phyloP scores from a whole-genome alignment of 768 basidiomycete genomes.

The Cystoderma amianthinum region DNA sequence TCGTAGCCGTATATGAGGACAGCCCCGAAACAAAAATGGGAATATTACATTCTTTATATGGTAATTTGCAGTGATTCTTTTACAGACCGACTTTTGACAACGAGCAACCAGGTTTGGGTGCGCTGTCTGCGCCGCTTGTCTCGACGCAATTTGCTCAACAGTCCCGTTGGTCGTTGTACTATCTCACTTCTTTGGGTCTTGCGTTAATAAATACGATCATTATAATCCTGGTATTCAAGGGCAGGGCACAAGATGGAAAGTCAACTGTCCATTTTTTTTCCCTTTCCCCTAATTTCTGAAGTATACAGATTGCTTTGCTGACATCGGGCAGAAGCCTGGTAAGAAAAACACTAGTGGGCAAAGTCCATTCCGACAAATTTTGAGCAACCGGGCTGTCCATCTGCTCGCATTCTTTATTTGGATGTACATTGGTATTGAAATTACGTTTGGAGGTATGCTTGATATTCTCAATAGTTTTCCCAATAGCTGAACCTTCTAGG shows the following conservation, averaged over 20 bases:
- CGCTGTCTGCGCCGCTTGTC: conserved; percentile 49
- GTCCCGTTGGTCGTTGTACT: conserved; percentile 55
- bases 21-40: conserved; percentile 43
- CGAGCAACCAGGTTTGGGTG: conserved; percentile 27
- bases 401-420: conserved; percentile 36
- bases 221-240: conserved; percentile 17
- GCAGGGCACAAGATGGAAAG: conserved; percentile 20
- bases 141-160: conserved; percentile 57
- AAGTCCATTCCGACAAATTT: conserved; percentile 39
- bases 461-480: background rate
- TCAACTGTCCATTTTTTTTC: background rate
- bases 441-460: conserved; percentile 38
- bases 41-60: conserved; percentile 43
- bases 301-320: background rate
- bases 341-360: conserved; percentile 3
- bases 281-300: background rate
- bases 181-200: conserved; percentile 47
- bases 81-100: background rate
- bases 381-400: conserved; percentile 32
- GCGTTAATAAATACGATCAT: conserved; percentile 29
- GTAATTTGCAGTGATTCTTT: conserved; percentile 13
- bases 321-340: conserved; percentile 12
- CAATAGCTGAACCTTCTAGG: conserved; percentile 17
- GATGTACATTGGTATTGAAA: conserved; percentile 46
- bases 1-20: conserved; percentile 38